Conservation (phyloP, 208 protist genomes). For the Polymyxa betae region DNA sequence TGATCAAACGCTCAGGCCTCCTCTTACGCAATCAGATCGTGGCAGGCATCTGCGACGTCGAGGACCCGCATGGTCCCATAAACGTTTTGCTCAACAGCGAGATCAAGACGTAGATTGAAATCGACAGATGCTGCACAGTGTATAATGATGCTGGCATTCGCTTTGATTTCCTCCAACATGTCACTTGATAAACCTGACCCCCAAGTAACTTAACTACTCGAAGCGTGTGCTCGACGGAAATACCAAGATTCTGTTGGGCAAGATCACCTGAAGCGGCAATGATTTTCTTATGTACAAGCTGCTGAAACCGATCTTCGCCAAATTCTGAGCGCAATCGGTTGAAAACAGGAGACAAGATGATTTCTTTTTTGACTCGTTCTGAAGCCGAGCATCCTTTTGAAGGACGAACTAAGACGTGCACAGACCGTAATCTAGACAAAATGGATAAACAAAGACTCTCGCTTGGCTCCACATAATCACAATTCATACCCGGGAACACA, state of each 20-base stretch:
- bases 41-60: background rate
- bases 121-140: constrained; percentile 30
- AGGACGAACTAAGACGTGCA: constrained; percentile 24
- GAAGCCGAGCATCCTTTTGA: background rate
- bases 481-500: constrained; percentile 14
- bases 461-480: background rate
- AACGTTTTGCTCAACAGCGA: constrained; percentile 34
- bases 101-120: constrained; percentile 22
- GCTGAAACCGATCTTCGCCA: background rate
- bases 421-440: background rate
- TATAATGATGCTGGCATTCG: background rate
- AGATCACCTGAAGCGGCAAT: constrained; percentile 5
- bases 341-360: constrained; percentile 34
- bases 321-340: background rate
- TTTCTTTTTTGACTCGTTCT: constrained; percentile 10
- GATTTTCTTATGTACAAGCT: background rate
- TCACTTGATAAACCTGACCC: background rate
- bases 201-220: too few species aligned
- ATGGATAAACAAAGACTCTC: background rate
- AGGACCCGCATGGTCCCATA: constrained; percentile 41
- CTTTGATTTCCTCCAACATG: background rate
- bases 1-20: too few species aligned
- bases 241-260: background rate
- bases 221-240: too few species aligned
- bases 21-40: too few species aligned